These are phyloP conservation scores for Leishmania amazonensis DNA, from an alignment of 208 protist genomes.

Conservation along the genomic window DNA sequence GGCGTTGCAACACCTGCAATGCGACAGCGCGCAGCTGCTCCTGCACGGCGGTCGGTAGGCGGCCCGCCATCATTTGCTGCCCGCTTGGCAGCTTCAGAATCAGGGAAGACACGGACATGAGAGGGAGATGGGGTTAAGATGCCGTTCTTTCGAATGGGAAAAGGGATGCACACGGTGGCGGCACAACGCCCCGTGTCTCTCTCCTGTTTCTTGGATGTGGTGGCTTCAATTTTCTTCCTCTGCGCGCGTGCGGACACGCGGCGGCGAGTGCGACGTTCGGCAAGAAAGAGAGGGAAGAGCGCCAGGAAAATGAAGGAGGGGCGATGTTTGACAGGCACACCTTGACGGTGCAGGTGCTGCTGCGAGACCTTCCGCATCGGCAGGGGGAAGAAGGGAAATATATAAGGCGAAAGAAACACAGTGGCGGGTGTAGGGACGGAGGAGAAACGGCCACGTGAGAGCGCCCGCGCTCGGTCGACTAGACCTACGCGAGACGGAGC, in stretches of 20 bases:
- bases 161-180: neutral
- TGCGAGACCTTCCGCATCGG: neutral
- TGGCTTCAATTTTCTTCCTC: neutral
- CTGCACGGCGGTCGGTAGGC: conserved; percentile 32
- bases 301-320: neutral
- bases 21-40: conserved; percentile 53
- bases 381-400: neutral
- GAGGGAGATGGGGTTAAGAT: neutral
- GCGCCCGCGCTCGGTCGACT: neutral
- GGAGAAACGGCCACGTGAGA: neutral
- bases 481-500: neutral
- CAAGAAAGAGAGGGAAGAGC: neutral
- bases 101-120: conserved; percentile 13
- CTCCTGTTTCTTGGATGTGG: neutral
- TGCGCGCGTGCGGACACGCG: neutral
- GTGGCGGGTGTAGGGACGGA: neutral
- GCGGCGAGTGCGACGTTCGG: neutral
- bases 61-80: conserved; percentile 32
- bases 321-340: neutral
- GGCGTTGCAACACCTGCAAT: conserved; percentile 42
- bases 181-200: neutral
- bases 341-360: neutral
- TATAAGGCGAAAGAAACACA: neutral
- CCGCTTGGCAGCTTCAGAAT: conserved; percentile 35
- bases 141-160: neutral